Conservation (phyloP, 1,284 basidiomycete genomes). For the Trichosporon sp. region DNA sequence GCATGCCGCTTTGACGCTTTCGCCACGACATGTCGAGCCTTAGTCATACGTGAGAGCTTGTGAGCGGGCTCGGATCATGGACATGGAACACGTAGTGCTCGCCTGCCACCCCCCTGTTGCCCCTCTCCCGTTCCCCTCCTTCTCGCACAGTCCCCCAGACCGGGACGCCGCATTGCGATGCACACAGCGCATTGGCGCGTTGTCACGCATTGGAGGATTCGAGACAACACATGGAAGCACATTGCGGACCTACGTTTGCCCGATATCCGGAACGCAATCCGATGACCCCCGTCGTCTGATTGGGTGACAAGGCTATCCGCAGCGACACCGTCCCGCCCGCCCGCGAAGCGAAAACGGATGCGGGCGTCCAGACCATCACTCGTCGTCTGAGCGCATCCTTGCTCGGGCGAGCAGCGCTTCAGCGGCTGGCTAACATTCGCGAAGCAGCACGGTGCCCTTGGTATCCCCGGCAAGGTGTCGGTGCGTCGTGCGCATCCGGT, state of each 20-base stretch:
- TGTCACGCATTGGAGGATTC: background rate
- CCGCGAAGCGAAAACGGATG: background rate
- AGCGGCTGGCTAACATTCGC: background rate
- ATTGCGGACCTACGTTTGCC: conserved; percentile 12
- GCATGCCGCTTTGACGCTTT: background rate
- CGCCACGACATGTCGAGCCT: background rate
- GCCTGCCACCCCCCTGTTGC: background rate
- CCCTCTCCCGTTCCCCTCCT: background rate
- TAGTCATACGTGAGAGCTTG: background rate
- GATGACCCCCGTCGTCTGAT: background rate
- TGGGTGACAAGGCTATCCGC: background rate
- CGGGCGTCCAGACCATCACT: background rate
- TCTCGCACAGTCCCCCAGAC: background rate
- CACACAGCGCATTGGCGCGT: background rate
- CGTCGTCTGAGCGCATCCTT: background rate
- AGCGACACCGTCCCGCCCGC: background rate
- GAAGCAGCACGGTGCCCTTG: background rate
- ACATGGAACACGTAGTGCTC: background rate
- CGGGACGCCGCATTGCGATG: background rate
- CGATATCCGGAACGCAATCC: conserved; percentile 3
- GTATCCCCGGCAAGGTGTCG: background rate
- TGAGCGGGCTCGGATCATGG: background rate
- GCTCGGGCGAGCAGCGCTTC: background rate
- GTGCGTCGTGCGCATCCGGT: background rate
- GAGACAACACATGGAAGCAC: background rate